A percentile compares a stretch with the other conserved stretches of the same genome.
Evolutionary conservation across 192 early-diverging fungal species (phyloP).

Genomic region (Linnemannia elongata): DNA sequence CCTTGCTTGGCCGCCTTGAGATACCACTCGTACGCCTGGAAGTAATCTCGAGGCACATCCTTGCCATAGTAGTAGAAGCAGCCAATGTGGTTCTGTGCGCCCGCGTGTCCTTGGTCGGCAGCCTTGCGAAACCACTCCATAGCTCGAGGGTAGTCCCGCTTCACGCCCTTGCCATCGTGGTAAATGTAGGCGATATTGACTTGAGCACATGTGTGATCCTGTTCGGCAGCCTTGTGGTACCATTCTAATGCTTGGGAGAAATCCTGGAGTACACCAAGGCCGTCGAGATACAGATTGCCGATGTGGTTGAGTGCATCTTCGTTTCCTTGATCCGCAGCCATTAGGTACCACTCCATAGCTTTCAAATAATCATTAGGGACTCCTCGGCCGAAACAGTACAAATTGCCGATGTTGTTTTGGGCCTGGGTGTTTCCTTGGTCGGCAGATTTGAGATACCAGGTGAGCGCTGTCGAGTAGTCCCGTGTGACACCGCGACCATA

Average conservation of each 20-base stretch:
- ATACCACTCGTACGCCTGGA: neutral
- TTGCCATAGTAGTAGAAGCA: neutral
- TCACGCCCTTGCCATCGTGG: too few relatives aligned
- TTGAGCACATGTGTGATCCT: neutral
- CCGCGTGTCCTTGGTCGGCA: too few relatives aligned
- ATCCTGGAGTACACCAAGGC: neutral
- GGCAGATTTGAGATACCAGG: too few relatives aligned
- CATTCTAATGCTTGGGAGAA: neutral
- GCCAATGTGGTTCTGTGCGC: neutral
- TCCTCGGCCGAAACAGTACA: too few relatives aligned
- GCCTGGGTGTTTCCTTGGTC: too few relatives aligned
- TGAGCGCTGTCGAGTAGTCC: too few relatives aligned
- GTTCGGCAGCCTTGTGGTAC: neutral
- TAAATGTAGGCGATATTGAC: neutral
- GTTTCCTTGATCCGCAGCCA: neutral
- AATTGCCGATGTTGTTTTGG: too few relatives aligned
- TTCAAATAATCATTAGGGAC: neutral
- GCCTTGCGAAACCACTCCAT: too few relatives aligned
- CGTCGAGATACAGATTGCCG: rapidly evolving
- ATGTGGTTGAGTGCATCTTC: neutral
- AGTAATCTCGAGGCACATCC: neutral
- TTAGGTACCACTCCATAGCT: neutral
- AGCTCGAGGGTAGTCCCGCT: too few relatives aligned
- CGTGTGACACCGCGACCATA: neutral
- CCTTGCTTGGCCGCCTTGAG: neutral